Conservation (phyloP, 148 eudicot species). For the Polygonum maritimum region DNA sequence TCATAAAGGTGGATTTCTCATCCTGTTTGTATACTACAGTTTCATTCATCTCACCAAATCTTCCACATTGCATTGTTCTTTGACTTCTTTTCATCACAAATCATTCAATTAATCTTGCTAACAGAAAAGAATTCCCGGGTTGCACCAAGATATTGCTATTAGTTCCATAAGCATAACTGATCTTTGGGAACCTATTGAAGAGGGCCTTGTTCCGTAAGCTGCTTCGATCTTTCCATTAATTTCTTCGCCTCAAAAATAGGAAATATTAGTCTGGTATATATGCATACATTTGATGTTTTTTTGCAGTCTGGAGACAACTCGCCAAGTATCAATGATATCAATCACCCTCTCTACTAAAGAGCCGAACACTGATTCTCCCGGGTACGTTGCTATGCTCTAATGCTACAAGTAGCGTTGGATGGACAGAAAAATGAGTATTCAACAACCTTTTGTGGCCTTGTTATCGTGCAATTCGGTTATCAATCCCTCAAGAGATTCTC, state of each 20-base stretch:
- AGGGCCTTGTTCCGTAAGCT: constrained; percentile 84
- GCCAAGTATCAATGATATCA: constrained; percentile 90
- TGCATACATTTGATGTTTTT: neutral
- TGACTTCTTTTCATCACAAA: neutral
- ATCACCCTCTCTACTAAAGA: constrained; percentile 68
- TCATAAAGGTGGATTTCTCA: constrained; percentile 46
- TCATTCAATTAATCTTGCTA: constrained; percentile 20
- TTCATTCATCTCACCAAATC: neutral
- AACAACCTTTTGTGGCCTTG: neutral
- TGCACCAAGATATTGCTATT: constrained; percentile 86
- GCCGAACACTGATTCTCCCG: constrained; percentile 67
- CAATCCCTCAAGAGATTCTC: neutral
- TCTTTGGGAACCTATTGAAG: constrained; percentile 92
- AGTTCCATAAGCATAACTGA: constrained; percentile 83
- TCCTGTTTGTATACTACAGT: neutral
- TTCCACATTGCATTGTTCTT: neutral
- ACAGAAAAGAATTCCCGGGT: constrained; percentile 62
- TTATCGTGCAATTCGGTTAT: too few species aligned
- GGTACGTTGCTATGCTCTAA: constrained; percentile 28
- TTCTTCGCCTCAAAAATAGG: neutral
- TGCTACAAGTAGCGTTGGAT: neutral
- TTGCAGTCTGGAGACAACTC: constrained; percentile 80
- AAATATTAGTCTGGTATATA: neutral
- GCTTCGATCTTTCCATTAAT: constrained; percentile 17
- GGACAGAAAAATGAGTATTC: neutral